These are phyloP conservation scores for Eucalyptus urophylla DNA, from an alignment of 345 rosid genomes.

Conservation along the genomic window DNA sequence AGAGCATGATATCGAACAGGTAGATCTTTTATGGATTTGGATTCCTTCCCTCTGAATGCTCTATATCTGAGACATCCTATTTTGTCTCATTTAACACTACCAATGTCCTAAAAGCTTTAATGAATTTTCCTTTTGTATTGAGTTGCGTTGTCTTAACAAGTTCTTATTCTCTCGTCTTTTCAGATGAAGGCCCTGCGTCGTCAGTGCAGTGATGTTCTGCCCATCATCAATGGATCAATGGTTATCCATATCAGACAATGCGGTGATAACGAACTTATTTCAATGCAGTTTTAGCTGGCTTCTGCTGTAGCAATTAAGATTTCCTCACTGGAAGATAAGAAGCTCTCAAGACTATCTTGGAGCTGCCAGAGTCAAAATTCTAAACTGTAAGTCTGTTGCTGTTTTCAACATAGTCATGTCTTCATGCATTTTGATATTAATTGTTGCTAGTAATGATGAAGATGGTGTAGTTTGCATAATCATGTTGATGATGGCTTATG, in stretches of 20 bases:
- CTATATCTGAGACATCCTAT: not conserved
- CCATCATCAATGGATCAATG: slow-evolving; percentile 37
- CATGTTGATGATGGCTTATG: not conserved
- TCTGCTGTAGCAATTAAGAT: not conserved
- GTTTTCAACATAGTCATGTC: not conserved
- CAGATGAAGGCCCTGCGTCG: slow-evolving; percentile 65
- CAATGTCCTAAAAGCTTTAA: not conserved
- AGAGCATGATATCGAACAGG: slow-evolving; percentile 44
- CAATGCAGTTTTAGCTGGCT: slow-evolving; percentile 14
- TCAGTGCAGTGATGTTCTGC: slow-evolving; percentile 50
- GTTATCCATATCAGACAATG: slow-evolving; percentile 45
- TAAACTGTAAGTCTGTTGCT: not conserved
- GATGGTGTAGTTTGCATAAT: not conserved
- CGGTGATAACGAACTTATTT: slow-evolving; percentile 39
- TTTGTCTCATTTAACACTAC: not conserved
- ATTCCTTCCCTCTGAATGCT: not conserved
- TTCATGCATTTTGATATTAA: not conserved
- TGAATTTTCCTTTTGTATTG: not conserved
- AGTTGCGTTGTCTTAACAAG: not conserved
- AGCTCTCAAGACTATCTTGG: not conserved
- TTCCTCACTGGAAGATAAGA: not conserved
- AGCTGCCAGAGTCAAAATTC: not conserved
- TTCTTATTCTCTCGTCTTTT: not conserved
- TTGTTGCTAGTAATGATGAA: not conserved
- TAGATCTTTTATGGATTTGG: slow-evolving; percentile 3